Evolutionary conservation across 306 rosid genomes (phyloP).

Genomic region (Heteromeles arbutifolia): DNA sequence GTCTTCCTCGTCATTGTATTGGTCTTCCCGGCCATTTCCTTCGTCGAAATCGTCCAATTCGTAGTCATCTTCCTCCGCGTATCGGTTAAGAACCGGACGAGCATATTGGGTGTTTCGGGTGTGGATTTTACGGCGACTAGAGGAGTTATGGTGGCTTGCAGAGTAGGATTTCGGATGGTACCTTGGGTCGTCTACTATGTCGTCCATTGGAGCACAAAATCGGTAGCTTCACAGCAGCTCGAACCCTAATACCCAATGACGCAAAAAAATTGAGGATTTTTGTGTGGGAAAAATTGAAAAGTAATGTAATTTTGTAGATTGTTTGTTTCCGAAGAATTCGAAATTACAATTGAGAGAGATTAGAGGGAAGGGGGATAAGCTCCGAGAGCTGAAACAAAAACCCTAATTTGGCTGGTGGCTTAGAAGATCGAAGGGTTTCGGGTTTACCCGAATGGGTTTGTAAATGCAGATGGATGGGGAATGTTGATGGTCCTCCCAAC

Average conservation of each 20-base stretch:
- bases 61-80: conserved; percentile 29
- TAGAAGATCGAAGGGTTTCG: neutral
- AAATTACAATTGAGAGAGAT: neutral
- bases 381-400: neutral
- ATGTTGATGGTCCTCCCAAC: neutral
- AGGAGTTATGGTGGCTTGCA: conserved; percentile 23
- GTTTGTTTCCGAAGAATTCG: neutral
- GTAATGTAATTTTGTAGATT: neutral
- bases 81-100: conserved; percentile 24
- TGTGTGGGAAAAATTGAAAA: neutral
- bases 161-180: conserved; percentile 44
- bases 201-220: conserved; percentile 30
- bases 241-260: conserved; percentile 5
- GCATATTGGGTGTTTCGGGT: conserved; percentile 26
- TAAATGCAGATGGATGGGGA: neutral
- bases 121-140: conserved; percentile 38
- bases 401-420: neutral
- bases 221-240: neutral
- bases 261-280: neutral
- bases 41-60: conserved; percentile 17
- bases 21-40: conserved; percentile 19
- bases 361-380: neutral
- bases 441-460: too few relatives aligned
- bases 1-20: conserved; percentile 6
- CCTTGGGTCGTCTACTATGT: conserved; percentile 48